These are phyloP conservation scores for Xylariaceae sp. DNA, from an alignment of 2,329 filamentous ascomycete species.

Conservation along the genomic window DNA sequence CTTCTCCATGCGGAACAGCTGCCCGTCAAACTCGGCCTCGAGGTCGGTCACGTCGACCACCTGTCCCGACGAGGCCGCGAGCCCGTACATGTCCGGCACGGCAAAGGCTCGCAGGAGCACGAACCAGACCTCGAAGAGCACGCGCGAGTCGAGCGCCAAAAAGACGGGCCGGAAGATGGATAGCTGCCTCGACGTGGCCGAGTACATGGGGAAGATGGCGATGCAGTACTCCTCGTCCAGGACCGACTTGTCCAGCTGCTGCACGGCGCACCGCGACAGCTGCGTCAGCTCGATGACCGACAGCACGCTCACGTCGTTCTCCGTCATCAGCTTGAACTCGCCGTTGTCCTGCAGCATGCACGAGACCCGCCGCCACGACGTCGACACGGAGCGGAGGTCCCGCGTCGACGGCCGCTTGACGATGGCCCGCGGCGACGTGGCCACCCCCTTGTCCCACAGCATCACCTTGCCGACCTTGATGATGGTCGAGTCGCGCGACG, in stretches of 20 bases:
- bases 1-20: conserved; percentile 56
- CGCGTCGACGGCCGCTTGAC: conserved; percentile 50
- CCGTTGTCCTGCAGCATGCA: conserved; percentile 94
- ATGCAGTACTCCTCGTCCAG: conserved; percentile 91
- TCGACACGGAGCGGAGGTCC: conserved; percentile 44
- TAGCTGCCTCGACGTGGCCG: conserved; percentile 62
- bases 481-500: conserved; percentile 63
- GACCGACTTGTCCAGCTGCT: conserved; percentile 83
- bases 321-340: conserved; percentile 82
- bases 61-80: conserved; percentile 38
- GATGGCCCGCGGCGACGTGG: conserved; percentile 47
- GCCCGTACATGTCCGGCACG: conserved; percentile 79
- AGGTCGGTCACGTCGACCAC: conserved; percentile 35
- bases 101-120: conserved; percentile 86
- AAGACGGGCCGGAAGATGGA: conserved; percentile 83
- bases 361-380: conserved; percentile 78
- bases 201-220: conserved; percentile 91
- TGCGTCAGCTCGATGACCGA: conserved; percentile 82
- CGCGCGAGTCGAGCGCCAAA: conserved; percentile 74
- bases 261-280: conserved; percentile 81
- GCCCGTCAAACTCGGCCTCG: conserved; percentile 33
- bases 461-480: conserved; percentile 93
- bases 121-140: conserved; percentile 97
- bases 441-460: conserved; percentile 75
- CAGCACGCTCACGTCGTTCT: conserved; percentile 73